Evolutionary conservation across 1,139 yeast genomes (phyloP), one percentile per base, ranked within the genome.

Genomic region (Candida glucosophila): DNA sequence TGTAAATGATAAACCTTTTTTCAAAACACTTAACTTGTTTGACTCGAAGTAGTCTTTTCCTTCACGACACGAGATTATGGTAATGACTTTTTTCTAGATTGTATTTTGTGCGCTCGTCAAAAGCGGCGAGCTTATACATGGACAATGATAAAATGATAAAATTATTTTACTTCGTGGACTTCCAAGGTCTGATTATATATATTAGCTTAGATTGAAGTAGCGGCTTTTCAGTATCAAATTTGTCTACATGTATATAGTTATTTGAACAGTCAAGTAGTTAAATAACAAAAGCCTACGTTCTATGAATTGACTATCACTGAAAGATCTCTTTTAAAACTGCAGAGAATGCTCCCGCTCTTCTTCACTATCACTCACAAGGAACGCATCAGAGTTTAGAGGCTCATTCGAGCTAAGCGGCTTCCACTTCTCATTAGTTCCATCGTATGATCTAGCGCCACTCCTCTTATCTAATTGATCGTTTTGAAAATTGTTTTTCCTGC

Each of bases 361-460:
- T 38, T 81, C 92, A 44, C 80, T 73, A 41, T 80, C 90, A 27
- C 81, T 82, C 22, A 81, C 80, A 43, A 78, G 65, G 45, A 81
- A 81, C 1, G 86, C 82, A 42, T 78, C 88, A 28, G 75, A 69
- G 33, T 67, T 72, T 19, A 66, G 75, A 3, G 82, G 78, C 23
- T 62, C 70, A 14, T 64, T 69, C n/a, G 67, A 49, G 31, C 62
- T 56, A 33, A 77, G 57, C 2, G 80, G 77, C 44, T 74, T 77
- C 82, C 82, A 76, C 40, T 73, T 71, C 42, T 58, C 48, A 5
- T 39, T 44, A 76, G 29, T 78, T 86, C 30, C 78, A 37, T 32
- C 29, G 31, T 27, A 27, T 30, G 29, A 22, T 12, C 21, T 29
- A 19, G 29, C 35, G 15, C 29, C 34, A 7, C 31, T 20, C 20